Percentiles rank a stretch among this genome's conserved stretches.
Conservation (phyloP, 768 basidiomycete species). For the Phaffia australis region DNA sequence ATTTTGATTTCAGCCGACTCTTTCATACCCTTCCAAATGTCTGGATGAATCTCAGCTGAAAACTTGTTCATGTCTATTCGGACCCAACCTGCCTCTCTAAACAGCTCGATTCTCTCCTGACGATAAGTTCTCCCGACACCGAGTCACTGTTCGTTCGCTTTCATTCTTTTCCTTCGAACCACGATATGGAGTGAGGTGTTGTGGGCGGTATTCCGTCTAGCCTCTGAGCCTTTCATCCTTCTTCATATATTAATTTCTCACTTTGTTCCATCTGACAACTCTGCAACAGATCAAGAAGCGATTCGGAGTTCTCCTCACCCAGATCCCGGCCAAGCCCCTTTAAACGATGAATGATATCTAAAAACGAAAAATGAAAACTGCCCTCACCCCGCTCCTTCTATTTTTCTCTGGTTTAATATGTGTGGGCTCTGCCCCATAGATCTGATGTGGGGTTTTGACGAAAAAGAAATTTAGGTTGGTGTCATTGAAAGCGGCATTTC, state of each 20-base stretch:
- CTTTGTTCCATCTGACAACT: background rate
- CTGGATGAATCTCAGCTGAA: background rate
- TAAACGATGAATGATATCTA: constrained; percentile 38
- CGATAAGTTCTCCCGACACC: constrained; percentile 96
- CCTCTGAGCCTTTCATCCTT: background rate
- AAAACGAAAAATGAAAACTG: background rate
- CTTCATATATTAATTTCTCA: background rate
- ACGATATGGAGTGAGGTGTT: constrained; percentile 47
- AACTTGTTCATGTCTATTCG: background rate
- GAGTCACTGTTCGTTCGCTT: constrained; percentile 51
- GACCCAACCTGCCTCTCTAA: background rate
- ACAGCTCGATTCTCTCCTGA: constrained; percentile 95
- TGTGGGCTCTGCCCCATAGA: too few relatives aligned
- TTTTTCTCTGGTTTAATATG: background rate
- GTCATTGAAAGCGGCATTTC: too few relatives aligned
- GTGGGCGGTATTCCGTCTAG: background rate
- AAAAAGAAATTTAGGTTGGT: too few relatives aligned
- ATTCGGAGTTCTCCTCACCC: constrained; percentile 75
- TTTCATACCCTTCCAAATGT: background rate
- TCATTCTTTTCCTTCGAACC: constrained; percentile 48
- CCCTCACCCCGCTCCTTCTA: background rate
- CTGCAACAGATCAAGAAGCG: constrained; percentile 28
- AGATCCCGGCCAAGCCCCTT: constrained; percentile 77
- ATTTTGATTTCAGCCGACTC: background rate
- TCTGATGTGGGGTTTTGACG: too few relatives aligned